These are phyloP conservation scores for Clarireedia monteithiana DNA, from an alignment of 2,329 filamentous ascomycete species.

Conservation along the genomic window DNA sequence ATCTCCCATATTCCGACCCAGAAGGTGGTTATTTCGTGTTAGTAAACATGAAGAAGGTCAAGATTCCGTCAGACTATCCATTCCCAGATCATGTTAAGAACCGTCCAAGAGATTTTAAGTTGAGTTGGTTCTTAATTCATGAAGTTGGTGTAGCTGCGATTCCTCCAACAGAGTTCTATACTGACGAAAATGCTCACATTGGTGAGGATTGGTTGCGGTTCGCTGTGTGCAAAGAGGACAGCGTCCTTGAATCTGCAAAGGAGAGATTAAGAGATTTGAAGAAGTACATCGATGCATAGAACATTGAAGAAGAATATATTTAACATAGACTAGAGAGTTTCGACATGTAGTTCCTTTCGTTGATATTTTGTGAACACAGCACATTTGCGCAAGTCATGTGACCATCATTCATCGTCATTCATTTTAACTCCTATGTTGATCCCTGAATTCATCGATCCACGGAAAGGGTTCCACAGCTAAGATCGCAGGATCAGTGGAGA, in stretches of 20 bases:
- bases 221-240: slow-evolving; percentile 92
- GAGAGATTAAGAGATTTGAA: slow-evolving; percentile 46
- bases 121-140: slow-evolving; percentile 94
- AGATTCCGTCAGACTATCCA: slow-evolving; percentile 72
- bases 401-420: no score
- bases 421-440: no score
- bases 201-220: slow-evolving; percentile 93
- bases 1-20: slow-evolving; percentile 59
- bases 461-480: no score
- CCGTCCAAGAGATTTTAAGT: slow-evolving; percentile 85
- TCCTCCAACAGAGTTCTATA: slow-evolving; percentile 96
- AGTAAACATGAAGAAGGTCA: slow-evolving; percentile 84
- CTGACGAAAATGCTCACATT: slow-evolving; percentile 70
- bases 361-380: no score
- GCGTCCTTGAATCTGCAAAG: slow-evolving; percentile 73
- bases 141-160: slow-evolving; percentile 94
- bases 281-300: slow-evolving; percentile 38
- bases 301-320: background rate
- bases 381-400: no score
- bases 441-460: no score
- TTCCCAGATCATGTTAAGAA: slow-evolving; percentile 85
- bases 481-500: no score
- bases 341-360: no score
- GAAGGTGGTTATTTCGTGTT: slow-evolving; percentile 98
- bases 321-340: background rate